Base-by-base conservation (phyloP, 495 filamentous ascomycete genomes). In the Aspergillus mulundensis region DNA sequence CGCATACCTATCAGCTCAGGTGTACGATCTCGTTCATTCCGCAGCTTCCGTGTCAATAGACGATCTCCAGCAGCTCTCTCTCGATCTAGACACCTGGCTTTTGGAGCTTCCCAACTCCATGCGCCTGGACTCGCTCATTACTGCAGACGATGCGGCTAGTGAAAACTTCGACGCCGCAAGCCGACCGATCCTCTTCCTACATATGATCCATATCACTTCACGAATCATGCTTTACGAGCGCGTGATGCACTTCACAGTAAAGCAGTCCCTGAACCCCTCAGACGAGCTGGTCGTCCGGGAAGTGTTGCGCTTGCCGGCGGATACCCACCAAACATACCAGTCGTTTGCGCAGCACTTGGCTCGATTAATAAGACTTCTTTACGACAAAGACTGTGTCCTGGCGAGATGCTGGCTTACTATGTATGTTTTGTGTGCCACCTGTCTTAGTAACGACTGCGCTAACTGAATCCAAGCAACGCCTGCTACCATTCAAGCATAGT, bases 401-500 rank as follows among this genome's bases (percentile, higher is more conserved):
- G 23, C 24, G 3, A 21, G 45, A 30, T 47, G 45, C 19, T 47
- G 45, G 45, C 45, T 47, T 15, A 47, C 45, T 30, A 47, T 47
- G 45, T 47, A 47, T 12, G 43, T 25, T 12, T 21, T 7, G 20
- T 6, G 3, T 21, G 41, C 14, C 14, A 19, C 14, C 41, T 21
- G 41, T n/a, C n/a, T n/a, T n/a, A n/a, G n/a, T n/a, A n/a, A n/a
- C n/a, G n/a, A n/a, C n/a, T n/a, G n/a, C n/a, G n/a, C n/a, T n/a
- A n/a, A n/a, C n/a, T n/a, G n/a, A n/a, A n/a, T n/a, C 20, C 7
- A 16, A 47, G 45, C 8, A 21, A 47, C 24, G 45, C 45, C 1
- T 47, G 12, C 45, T 47, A 30, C 45, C 45, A 47, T 18, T 14
- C 45, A 21, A 32, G 23, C 11, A 7, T 47, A 4, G 45, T 47